A percentile compares a stretch with the other conserved stretches of the same genome.
These are phyloP conservation scores for Penicillium argentinense DNA, from an alignment of 495 filamentous ascomycete genomes.

Conservation along the genomic window DNA sequence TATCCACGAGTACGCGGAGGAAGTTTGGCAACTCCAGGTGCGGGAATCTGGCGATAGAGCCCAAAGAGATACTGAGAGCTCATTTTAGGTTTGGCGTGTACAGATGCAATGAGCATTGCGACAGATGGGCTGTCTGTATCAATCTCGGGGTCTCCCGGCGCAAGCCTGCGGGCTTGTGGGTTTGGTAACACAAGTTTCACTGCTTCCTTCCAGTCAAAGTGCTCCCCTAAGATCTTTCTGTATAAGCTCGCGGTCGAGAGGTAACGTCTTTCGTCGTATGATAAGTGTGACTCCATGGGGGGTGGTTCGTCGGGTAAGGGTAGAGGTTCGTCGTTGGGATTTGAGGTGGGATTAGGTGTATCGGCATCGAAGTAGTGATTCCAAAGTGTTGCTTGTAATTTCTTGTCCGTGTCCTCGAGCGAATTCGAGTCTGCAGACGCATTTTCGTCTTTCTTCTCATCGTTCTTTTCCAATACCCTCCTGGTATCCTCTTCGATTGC, in stretches of 20 bases:
- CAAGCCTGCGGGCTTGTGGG: not conserved
- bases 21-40: slow-evolving; percentile 67
- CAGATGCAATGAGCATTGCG: slow-evolving; percentile 37
- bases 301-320: not conserved
- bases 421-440: not conserved
- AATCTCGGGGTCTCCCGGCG: slow-evolving; percentile 14
- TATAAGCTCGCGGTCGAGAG: slow-evolving; percentile 15
- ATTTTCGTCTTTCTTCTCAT: not conserved
- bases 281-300: not conserved
- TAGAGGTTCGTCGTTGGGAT: not conserved
- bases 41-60: slow-evolving; percentile 60
- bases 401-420: not conserved
- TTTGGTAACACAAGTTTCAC: slow-evolving; percentile 16
- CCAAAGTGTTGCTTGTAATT: not conserved
- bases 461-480: not conserved
- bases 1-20: slow-evolving; percentile 54
- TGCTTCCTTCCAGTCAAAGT: slow-evolving; percentile 16
- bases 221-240: slow-evolving; percentile 12
- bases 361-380: not conserved
- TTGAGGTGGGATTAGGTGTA: not conserved
- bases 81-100: slow-evolving; percentile 37
- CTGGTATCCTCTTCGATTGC: not conserved
- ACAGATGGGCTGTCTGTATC: slow-evolving; percentile 34
- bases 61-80: slow-evolving; percentile 58
- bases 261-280: slow-evolving; percentile 15